Evolutionary conservation across 768 basidiomycete genomes (phyloP).

Genomic region (Pholiota molesta): DNA sequence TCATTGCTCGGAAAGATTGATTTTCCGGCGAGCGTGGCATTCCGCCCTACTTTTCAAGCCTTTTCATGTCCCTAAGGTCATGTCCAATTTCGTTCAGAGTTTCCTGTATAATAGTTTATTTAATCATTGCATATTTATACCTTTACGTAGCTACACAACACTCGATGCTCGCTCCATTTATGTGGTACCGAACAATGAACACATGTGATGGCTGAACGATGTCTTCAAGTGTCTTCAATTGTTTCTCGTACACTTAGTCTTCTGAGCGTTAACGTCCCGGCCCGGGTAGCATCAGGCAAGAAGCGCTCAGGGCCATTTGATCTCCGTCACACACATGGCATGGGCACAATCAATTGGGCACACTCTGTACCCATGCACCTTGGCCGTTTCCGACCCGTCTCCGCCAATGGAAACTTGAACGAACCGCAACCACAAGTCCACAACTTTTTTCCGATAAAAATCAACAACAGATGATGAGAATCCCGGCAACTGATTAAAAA

Average conservation of each 20-base stretch:
- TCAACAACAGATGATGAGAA: not conserved
- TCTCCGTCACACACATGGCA: too few species aligned
- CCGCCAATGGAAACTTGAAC: not conserved
- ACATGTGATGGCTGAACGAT: not conserved
- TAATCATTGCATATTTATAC: not conserved
- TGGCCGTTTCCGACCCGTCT: not conserved
- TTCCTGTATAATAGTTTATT: not conserved
- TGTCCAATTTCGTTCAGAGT: not conserved
- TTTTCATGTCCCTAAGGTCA: not conserved
- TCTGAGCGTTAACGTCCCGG: too few species aligned
- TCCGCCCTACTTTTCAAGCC: not conserved
- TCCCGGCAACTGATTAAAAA: not conserved
- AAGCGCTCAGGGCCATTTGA: too few species aligned
- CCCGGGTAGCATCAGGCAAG: too few species aligned
- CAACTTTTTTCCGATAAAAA: too few species aligned
- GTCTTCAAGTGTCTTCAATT: too few species aligned
- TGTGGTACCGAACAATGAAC: not conserved
- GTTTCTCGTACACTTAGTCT: not conserved
- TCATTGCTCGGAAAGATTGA: conserved; percentile 17
- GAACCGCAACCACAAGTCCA: not conserved
- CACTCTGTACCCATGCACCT: too few species aligned
- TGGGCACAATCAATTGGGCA: too few species aligned
- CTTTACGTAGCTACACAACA: not conserved
- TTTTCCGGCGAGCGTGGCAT: not conserved
- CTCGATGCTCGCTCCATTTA: not conserved